These are phyloP conservation scores for Pouteria campechiana DNA, from an alignment of 179 eudicot genomes.

Conservation along the genomic window DNA sequence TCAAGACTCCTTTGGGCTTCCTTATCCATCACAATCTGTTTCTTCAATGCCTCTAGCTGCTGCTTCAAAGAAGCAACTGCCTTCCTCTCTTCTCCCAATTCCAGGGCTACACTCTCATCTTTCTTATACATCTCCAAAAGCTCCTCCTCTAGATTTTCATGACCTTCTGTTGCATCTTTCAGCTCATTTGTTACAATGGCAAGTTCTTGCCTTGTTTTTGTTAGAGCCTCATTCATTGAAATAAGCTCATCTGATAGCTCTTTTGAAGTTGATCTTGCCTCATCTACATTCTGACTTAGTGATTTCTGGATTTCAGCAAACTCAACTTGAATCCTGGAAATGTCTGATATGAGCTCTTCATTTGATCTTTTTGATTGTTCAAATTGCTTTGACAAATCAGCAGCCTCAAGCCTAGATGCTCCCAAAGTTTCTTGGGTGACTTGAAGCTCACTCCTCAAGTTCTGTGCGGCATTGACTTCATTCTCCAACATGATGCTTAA, in stretches of 20 bases:
- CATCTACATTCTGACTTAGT: conserved; percentile 26
- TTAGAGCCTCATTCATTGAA: conserved; percentile 30
- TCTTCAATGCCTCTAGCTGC: conserved; percentile 36
- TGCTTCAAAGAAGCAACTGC: conserved; percentile 27
- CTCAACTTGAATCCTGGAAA: conserved; percentile 26
- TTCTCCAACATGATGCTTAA: conserved; percentile 29
- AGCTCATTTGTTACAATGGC: conserved; percentile 28
- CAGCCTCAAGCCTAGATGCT: conserved; percentile 41
- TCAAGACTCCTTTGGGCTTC: conserved; percentile 43
- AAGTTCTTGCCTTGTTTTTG: conserved; percentile 33
- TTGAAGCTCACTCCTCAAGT: conserved; percentile 44
- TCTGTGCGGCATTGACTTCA: conserved; percentile 27
- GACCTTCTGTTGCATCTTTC: conserved; percentile 14
- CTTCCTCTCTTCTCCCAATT: conserved; percentile 46
- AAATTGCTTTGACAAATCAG: conserved; percentile 31
- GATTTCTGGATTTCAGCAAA: conserved; percentile 29
- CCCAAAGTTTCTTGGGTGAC: conserved; percentile 27
- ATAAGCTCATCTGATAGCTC: conserved; percentile 31
- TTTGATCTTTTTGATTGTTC: conserved; percentile 26
- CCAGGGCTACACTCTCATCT: conserved; percentile 30
- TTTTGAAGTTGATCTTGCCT: conserved; percentile 31
- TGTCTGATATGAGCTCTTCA: conserved; percentile 42
- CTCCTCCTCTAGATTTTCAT: conserved; percentile 44
- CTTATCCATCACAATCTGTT: conserved; percentile 33
- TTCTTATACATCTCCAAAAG: conserved; percentile 37